phyloP scores from a whole-genome alignment of 2,329 filamentous ascomycete genomes.

The Aschersonia sp. region DNA sequence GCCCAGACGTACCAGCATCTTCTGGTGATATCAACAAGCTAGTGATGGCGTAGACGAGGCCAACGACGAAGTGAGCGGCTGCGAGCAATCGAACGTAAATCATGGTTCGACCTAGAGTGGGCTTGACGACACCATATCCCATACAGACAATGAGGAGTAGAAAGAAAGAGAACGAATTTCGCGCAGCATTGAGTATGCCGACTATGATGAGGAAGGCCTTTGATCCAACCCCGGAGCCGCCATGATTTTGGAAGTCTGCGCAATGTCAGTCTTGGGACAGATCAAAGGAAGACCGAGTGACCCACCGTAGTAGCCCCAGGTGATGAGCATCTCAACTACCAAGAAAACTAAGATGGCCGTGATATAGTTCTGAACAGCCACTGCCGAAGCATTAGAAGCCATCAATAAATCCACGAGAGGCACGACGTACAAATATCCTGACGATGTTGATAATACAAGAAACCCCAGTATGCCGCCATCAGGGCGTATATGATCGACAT shows the following conservation, averaged over 20 bases:
- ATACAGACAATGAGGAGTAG: constrained; percentile 95
- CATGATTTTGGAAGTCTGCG: constrained; percentile 76
- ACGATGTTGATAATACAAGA: constrained; percentile 88
- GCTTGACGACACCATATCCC: constrained; percentile 97
- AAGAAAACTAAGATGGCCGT: constrained; percentile 92
- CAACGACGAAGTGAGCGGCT: constrained; percentile 86
- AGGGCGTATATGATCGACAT: constrained; percentile 89
- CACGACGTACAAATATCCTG: constrained; percentile 62
- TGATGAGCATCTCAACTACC: constrained; percentile 93
- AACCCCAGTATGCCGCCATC: constrained; percentile 72
- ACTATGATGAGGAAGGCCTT: constrained; percentile 83
- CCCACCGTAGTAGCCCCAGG: constrained; percentile 89
- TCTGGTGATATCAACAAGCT: constrained; percentile 83
- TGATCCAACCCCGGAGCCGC: constrained; percentile 69
- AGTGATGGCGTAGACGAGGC: constrained; percentile 81
- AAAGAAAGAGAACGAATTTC: constrained; percentile 98
- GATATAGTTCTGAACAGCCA: constrained; percentile 97
- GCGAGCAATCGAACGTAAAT: constrained; percentile 83
- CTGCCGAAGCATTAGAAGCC: constrained; percentile 20
- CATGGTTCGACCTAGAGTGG: constrained; percentile 84
- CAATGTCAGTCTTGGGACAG: constrained; percentile 16
- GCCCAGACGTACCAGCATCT: constrained; percentile 43
- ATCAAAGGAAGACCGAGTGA: not conserved
- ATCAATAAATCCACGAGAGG: not conserved
- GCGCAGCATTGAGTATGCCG: constrained; percentile 80